Conservation (phyloP, 768 basidiomycete genomes). For the Tubosaeta sp. region DNA sequence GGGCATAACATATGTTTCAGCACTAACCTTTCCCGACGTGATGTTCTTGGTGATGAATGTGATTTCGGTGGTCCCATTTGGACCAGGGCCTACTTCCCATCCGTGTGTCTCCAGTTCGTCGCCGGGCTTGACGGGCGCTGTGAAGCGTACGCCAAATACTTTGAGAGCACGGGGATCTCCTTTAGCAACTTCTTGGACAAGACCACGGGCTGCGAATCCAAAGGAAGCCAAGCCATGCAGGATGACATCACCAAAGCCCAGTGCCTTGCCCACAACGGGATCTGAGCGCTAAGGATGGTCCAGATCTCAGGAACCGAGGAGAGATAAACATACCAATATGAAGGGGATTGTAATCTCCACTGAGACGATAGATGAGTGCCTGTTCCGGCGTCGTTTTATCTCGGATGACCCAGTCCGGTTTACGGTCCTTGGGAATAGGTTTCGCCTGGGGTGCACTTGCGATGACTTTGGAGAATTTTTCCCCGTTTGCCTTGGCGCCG, state of each 20-base stretch:
- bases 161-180: slow-evolving; percentile 59
- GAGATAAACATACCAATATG: slow-evolving; percentile 52
- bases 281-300: slow-evolving; percentile 37
- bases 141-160: slow-evolving; percentile 73
- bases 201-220: slow-evolving; percentile 76
- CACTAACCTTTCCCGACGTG: slow-evolving; percentile 52
- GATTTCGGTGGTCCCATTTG: slow-evolving; percentile 53
- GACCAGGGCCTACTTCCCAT: slow-evolving; percentile 73
- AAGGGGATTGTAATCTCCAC: slow-evolving; percentile 76
- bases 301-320: neutral
- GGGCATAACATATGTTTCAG: neutral
- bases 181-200: slow-evolving; percentile 60
- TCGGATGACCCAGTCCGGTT: slow-evolving; percentile 55
- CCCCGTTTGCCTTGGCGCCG: slow-evolving; percentile 59
- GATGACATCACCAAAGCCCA: slow-evolving; percentile 82
- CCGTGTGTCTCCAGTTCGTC: slow-evolving; percentile 73
- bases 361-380: slow-evolving; percentile 67
- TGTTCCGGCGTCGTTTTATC: slow-evolving; percentile 65
- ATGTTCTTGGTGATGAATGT: slow-evolving; percentile 60
- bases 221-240: slow-evolving; percentile 81
- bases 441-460: slow-evolving; percentile 59
- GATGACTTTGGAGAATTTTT: slow-evolving; percentile 59
- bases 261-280: slow-evolving; percentile 62
- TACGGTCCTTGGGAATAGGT: slow-evolving; percentile 54
- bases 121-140: slow-evolving; percentile 78